These are phyloP conservation scores for Trichophyton benhamiae DNA, from an alignment of 2,329 filamentous ascomycete genomes.

Conservation along the genomic window DNA sequence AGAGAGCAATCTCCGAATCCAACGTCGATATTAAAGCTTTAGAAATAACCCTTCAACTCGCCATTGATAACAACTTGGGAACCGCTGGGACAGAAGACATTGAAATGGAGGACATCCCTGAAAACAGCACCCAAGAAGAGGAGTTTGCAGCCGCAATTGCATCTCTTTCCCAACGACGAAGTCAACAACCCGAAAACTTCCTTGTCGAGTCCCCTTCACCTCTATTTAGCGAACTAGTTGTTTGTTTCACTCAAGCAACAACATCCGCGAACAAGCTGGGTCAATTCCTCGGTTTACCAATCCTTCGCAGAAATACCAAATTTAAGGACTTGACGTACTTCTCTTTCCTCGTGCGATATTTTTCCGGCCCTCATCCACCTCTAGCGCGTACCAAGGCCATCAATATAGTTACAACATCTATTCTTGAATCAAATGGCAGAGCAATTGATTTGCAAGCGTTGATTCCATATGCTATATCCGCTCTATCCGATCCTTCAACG, in stretches of 20 bases:
- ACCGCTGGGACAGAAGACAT: conserved; percentile 42
- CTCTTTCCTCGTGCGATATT: conserved; percentile 63
- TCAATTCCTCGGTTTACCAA: conserved; percentile 26
- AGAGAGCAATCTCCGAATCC: conserved; percentile 52
- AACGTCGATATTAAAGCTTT: conserved; percentile 62
- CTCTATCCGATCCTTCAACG: conserved; percentile 62
- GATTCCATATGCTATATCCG: conserved; percentile 67
- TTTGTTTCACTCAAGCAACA: conserved; percentile 26
- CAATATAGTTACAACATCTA: conserved; percentile 46
- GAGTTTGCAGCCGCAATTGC: conserved; percentile 24
- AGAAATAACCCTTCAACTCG: conserved; percentile 61
- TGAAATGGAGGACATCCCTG: conserved; percentile 36
- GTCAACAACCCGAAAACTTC: conserved; percentile 26
- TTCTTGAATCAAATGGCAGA: conserved; percentile 40
- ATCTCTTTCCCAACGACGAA: conserved; percentile 19
- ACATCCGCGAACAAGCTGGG: conserved; percentile 23
- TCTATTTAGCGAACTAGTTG: conserved; percentile 28
- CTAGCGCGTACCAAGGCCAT: conserved; percentile 58
- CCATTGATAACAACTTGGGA: conserved; percentile 48
- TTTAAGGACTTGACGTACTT: conserved; percentile 54
- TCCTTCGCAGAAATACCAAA: conserved; percentile 32
- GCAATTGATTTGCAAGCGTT: conserved; percentile 60
- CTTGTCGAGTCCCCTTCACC: conserved; percentile 23
- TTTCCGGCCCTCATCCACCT: conserved; percentile 59
- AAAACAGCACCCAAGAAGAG: conserved; percentile 19